Evolutionary conservation across 2,329 filamentous ascomycete species (phyloP).

Genomic region (Colletotrichum agaves): DNA sequence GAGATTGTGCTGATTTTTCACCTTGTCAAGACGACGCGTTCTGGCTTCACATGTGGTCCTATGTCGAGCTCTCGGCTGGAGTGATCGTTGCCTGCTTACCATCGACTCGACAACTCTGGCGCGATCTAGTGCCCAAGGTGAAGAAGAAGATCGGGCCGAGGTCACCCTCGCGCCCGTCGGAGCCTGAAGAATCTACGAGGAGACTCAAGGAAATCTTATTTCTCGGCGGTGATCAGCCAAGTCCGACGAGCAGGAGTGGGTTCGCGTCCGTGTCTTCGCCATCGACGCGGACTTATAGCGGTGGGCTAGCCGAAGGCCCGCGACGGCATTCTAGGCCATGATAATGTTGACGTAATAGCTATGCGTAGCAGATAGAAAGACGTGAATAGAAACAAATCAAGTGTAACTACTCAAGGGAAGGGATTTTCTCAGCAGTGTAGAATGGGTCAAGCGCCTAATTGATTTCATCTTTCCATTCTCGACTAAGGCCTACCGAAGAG

Average conservation of each 20-base stretch:
- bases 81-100: slow-evolving; percentile 56
- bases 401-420: too few species aligned
- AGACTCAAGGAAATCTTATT: slow-evolving; percentile 4
- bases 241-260: neutral
- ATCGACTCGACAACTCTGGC: slow-evolving; percentile 27
- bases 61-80: slow-evolving; percentile 56
- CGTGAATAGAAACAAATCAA: too few species aligned
- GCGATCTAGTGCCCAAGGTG: slow-evolving; percentile 12
- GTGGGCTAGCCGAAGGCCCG: too few species aligned
- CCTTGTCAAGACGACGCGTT: slow-evolving; percentile 47
- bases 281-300: neutral
- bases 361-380: too few species aligned
- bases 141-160: neutral
- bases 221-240: neutral
- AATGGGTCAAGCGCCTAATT: too few species aligned
- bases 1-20: slow-evolving; percentile 43
- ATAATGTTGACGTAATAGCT: too few species aligned
- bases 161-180: neutral
- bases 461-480: too few species aligned
- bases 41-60: slow-evolving; percentile 56
- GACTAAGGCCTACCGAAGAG: too few species aligned
- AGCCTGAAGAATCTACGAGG: neutral
- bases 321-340: too few species aligned
- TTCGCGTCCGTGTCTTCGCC: neutral
- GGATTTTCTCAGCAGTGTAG: too few species aligned